These are phyloP conservation scores for Oemleria cerasiformis DNA, from an alignment of 306 rosid species.

Conservation along the genomic window DNA sequence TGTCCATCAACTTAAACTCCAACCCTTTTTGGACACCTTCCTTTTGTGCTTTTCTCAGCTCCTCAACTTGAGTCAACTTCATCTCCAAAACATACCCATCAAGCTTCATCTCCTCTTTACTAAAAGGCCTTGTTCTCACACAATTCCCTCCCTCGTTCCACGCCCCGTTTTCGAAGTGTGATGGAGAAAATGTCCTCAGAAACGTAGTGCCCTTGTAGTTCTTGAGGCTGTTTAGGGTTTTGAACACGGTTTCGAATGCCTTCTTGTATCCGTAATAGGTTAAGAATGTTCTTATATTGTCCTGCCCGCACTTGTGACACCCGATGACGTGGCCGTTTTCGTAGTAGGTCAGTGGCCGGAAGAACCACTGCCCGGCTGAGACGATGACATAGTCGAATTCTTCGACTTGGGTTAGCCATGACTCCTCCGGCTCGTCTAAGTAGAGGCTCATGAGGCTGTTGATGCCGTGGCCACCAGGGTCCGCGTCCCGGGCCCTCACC, in stretches of 20 bases:
- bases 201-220: constrained; percentile 64
- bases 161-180: constrained; percentile 83
- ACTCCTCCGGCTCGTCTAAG: constrained; percentile 61
- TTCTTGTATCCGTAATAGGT: constrained; percentile 48
- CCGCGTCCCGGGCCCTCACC: constrained; percentile 48
- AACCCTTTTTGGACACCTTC: constrained; percentile 44
- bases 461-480: constrained; percentile 38
- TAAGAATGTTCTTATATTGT: constrained; percentile 37
- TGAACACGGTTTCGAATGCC: constrained; percentile 66
- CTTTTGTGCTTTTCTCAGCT: constrained; percentile 46
- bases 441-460: constrained; percentile 54
- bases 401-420: constrained; percentile 52
- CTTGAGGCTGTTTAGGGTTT: constrained; percentile 33
- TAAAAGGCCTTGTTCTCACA: constrained; percentile 57
- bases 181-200: constrained; percentile 80
- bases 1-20: constrained; percentile 50
- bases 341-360: constrained; percentile 48
- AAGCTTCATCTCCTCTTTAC: constrained; percentile 40
- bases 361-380: constrained; percentile 95
- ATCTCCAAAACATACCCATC: constrained; percentile 37
- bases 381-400: constrained; percentile 65
- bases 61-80: constrained; percentile 52
- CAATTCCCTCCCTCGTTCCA: constrained; percentile 92
- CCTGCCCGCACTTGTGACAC: constrained; percentile 50
- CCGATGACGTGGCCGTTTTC: constrained; percentile 55